These are phyloP conservation scores for Usnea hakonensis DNA, from an alignment of 495 filamentous ascomycete species.

Conservation along the genomic window DNA sequence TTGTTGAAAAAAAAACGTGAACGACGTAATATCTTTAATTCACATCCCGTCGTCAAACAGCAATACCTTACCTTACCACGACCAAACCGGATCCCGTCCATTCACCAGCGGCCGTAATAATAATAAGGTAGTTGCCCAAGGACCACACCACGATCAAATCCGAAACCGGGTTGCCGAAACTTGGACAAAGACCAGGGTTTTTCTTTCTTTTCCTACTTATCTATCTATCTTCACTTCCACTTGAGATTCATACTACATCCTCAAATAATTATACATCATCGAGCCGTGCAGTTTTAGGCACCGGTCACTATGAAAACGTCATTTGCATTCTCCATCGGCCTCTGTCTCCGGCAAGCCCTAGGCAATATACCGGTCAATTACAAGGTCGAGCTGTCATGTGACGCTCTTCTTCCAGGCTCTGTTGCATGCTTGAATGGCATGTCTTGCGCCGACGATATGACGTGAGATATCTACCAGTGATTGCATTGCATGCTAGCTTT, in stretches of 20 bases:
- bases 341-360: conserved; percentile 4
- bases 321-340: background rate
- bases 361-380: conserved; percentile 37
- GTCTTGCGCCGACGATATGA: conserved; percentile 28
- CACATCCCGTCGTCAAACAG: background rate
- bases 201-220: background rate
- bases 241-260: background rate
- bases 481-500: background rate
- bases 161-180: background rate
- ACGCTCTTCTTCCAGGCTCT: conserved; percentile 20
- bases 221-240: background rate
- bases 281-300: background rate
- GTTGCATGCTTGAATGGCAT: conserved; percentile 35
- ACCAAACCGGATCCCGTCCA: background rate
- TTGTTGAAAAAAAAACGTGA: background rate
- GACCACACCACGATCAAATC: background rate
- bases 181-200: background rate
- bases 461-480: background rate
- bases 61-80: too few relatives aligned
- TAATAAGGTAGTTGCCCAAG: too few relatives aligned
- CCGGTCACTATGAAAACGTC: background rate
- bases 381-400: conserved; percentile 30
- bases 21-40: background rate
- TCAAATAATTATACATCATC: background rate
- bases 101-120: background rate